Percentiles rank a stretch among this genome's conserved stretches.
Conservation (phyloP, 2,329 filamentous ascomycete species). For the Penicillium oxalicum region DNA sequence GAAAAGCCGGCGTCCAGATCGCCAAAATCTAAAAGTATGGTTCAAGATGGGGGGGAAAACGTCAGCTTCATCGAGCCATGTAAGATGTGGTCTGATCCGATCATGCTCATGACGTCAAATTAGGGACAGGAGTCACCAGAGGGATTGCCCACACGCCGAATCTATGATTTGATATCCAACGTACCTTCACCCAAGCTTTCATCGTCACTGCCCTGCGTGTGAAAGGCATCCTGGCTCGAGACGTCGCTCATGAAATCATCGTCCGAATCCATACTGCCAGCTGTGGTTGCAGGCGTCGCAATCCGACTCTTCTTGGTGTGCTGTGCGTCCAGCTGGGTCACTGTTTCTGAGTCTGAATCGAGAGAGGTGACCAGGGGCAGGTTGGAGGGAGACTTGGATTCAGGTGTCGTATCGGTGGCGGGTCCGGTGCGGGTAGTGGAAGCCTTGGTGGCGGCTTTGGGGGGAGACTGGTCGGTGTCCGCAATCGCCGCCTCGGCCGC, state of each 20-base stretch:
- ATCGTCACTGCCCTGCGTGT: conserved; percentile 65
- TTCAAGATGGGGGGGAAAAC: background rate
- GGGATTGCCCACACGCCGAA: too few relatives aligned
- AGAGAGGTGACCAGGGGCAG: conserved; percentile 12
- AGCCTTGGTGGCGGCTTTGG: conserved; percentile 27
- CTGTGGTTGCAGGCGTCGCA: conserved; percentile 38
- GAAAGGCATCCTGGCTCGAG: conserved; percentile 69
- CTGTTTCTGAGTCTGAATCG: conserved; percentile 20
- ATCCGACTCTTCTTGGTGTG: conserved; percentile 29
- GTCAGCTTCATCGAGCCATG: background rate
- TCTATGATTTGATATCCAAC: conserved; percentile 4
- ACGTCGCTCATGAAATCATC: conserved; percentile 85
- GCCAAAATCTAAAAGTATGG: conserved; percentile 46
- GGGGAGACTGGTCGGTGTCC: conserved; percentile 21
- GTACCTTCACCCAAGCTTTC: conserved; percentile 44
- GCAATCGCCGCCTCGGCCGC: conserved; percentile 43
- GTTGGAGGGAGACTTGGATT: conserved; percentile 24
- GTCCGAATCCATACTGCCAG: conserved; percentile 80
- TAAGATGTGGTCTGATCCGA: background rate
- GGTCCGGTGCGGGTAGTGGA: conserved; percentile 20
- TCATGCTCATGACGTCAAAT: background rate
- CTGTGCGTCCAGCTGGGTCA: conserved; percentile 10
- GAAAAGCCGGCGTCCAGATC: conserved; percentile 57
- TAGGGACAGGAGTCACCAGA: background rate
- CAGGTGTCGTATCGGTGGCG: conserved; percentile 22